phyloP scores from a whole-genome alignment of 768 basidiomycete genomes.

The Crassisporium funariophilum region DNA sequence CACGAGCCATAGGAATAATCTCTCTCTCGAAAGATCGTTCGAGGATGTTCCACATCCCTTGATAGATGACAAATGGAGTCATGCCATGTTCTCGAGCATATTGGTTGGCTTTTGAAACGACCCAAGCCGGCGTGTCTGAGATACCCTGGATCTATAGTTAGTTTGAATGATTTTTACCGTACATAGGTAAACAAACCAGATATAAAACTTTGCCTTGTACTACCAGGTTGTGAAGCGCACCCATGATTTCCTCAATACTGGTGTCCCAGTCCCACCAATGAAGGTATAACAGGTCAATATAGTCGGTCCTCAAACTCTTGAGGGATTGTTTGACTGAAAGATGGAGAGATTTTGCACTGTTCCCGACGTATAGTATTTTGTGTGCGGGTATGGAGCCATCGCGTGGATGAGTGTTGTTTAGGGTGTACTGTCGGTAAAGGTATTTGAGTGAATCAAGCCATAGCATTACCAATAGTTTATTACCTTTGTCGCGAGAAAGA shows the following conservation, averaged over 20 bases:
- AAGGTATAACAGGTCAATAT: constrained; percentile 49
- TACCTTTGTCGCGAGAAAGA: constrained; percentile 40
- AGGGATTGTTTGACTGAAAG: constrained; percentile 45
- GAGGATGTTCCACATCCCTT: constrained; percentile 47
- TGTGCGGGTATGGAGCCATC: background rate
- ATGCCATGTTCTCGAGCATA: constrained; percentile 50
- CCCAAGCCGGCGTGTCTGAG: constrained; percentile 50
- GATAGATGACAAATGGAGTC: constrained; percentile 57
- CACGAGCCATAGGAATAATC: constrained; percentile 47
- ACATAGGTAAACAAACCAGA: constrained; percentile 22
- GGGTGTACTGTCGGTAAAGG: constrained; percentile 4
- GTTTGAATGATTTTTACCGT: no score
- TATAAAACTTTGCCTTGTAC: constrained; percentile 54
- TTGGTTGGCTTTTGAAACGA: constrained; percentile 49
- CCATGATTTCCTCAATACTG: constrained; percentile 59
- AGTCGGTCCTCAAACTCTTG: constrained; percentile 45
- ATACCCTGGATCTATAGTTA: constrained; percentile 28
- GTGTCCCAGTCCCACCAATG: constrained; percentile 57
- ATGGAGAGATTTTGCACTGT: constrained; percentile 45
- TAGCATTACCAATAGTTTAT: background rate
- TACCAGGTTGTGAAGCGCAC: constrained; percentile 53
- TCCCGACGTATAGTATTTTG: constrained; percentile 2
- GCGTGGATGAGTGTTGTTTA: constrained; percentile 1
- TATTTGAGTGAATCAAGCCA: background rate
- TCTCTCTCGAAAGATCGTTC: constrained; percentile 54